These are phyloP conservation scores for Acmispon strigosus DNA, from an alignment of 306 rosid species.

Conservation along the genomic window DNA sequence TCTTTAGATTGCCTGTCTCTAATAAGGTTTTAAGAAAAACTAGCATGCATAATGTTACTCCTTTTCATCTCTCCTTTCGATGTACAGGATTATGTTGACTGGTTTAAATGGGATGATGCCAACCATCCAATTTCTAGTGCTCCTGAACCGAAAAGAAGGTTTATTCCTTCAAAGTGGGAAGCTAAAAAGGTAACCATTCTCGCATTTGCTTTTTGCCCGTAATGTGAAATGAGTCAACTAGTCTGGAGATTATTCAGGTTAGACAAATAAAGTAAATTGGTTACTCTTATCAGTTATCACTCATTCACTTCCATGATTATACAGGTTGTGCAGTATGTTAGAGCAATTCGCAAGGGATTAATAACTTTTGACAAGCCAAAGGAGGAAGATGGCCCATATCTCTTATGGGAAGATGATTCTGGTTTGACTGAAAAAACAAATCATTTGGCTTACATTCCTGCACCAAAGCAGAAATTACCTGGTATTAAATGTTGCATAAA, in stretches of 20 bases:
- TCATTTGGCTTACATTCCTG: slow-evolving; percentile 82
- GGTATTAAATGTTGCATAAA: slow-evolving; percentile 37
- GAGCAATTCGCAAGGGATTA: slow-evolving; percentile 77
- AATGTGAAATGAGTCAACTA: slow-evolving; percentile 9
- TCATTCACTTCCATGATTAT: slow-evolving; percentile 17
- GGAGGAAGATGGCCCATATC: slow-evolving; percentile 65
- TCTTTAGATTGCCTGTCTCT: background rate
- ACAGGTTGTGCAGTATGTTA: slow-evolving; percentile 69
- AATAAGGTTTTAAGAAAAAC: background rate
- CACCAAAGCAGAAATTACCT: slow-evolving; percentile 82
- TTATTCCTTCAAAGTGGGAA: slow-evolving; percentile 94
- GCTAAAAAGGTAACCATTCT: slow-evolving; percentile 51
- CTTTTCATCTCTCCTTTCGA: background rate
- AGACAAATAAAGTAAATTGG: background rate
- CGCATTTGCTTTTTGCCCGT: background rate
- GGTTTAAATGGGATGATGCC: slow-evolving; percentile 89
- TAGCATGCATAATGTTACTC: background rate
- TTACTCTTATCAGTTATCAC: slow-evolving; percentile 17
- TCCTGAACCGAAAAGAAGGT: slow-evolving; percentile 96
- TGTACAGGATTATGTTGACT: slow-evolving; percentile 73
- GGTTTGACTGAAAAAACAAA: slow-evolving; percentile 49
- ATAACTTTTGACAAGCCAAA: slow-evolving; percentile 71
- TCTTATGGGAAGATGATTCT: slow-evolving; percentile 85
- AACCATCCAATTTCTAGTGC: slow-evolving; percentile 84
- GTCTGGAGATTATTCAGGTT: background rate